Evolutionary conservation across 371 early-diverging fungal species (phyloP), one percentile per base, ranked within the genome.

Genomic region (Apophysomyces elegans): DNA sequence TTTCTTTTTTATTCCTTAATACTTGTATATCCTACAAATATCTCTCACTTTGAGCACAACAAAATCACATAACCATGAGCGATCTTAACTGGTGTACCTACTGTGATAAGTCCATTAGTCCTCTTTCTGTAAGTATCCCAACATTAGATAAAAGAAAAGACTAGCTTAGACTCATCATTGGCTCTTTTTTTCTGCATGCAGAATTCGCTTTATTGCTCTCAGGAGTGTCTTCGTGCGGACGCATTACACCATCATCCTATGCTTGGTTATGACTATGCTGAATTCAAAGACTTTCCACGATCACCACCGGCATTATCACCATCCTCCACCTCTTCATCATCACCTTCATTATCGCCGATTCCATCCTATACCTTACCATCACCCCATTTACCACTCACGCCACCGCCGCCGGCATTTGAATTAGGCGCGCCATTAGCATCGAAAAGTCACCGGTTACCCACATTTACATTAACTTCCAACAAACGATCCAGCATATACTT

Each of bases 141-240:
- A 26, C 32, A 26, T 26, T 26, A 26, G 32, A 26, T 26, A 26
- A 26, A 26, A 26, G 32, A 26, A 26, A 26, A 26, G 32, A 3
- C 2, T 26, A 26, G 2, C 32, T 26, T 26, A 26, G 32, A 26
- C 32, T 26, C 32, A 26, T 43, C 43, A 12, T 14, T 43, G 12
- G 9, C 43, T 43, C 43, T 43, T 43, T 43, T 43, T 43, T 43
- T 43, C 14, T 43, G 9, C 47, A 18, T 61, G 16, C 57, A 68
- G 68, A 58, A 66, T 58, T 72, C 73, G 14, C 54, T 72, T 1
- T 72, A 72, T 57, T 72, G 73, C 63, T 72, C 73, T 26, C 66
- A 68, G 39, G 73, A 65, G 18, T 72, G 73, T 57, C 38, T 72
- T 6, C 62, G 63, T 12, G 60, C 57, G 45, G 73, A 72, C 50